phyloP scores from a whole-genome alignment of 257 asterid genomes.

The Nicotiana obtusifolia region DNA sequence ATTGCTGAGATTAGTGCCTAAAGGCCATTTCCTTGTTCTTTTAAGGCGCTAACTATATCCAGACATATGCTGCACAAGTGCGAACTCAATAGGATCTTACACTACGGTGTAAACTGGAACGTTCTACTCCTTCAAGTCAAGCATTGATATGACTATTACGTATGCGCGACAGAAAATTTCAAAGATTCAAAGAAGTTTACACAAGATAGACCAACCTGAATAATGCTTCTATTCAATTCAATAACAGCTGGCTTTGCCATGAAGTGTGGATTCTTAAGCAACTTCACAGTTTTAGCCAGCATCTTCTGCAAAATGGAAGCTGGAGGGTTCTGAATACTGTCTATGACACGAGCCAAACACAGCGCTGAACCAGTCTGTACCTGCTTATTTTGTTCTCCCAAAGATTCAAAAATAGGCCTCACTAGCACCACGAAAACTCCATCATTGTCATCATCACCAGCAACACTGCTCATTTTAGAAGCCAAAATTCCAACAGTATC shows the following conservation, averaged over 20 bases:
- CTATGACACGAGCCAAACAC: constrained; percentile 81
- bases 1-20: neutral
- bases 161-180: neutral
- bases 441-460: constrained; percentile 48
- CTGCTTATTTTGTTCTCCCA: constrained; percentile 87
- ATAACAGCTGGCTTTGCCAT: constrained; percentile 93
- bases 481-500: constrained; percentile 80
- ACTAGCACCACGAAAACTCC: constrained; percentile 61
- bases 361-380: constrained; percentile 82
- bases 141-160: neutral
- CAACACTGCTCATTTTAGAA: constrained; percentile 47
- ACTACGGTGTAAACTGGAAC: neutral
- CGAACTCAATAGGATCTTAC: neutral
- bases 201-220: constrained; percentile 46
- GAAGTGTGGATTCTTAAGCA: constrained; percentile 88
- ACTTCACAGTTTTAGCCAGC: constrained; percentile 66
- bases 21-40: neutral
- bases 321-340: constrained; percentile 71
- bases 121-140: neutral
- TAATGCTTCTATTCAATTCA: constrained; percentile 85
- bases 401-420: constrained; percentile 88
- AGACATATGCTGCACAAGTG: neutral
- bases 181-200: neutral
- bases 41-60: neutral
- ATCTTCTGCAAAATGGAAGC: constrained; percentile 76